Conservation (phyloP, 2,329 filamentous ascomycete species). For the Venturia aucupariae region DNA sequence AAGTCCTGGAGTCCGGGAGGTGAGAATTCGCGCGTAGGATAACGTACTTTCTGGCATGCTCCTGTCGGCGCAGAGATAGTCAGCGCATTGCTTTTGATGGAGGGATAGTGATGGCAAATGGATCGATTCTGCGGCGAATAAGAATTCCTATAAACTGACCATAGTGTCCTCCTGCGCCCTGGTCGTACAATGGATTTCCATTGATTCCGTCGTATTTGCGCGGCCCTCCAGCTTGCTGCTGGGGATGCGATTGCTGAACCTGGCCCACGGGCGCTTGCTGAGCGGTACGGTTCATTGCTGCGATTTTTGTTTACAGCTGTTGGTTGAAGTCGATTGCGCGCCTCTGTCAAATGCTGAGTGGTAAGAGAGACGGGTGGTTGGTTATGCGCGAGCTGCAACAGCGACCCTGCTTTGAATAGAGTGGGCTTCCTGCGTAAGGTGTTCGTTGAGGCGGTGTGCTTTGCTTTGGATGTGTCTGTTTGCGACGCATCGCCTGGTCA, state of each 20-base stretch:
- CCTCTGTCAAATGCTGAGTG: neutral
- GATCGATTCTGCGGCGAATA: neutral
- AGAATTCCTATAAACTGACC: constrained; percentile 26
- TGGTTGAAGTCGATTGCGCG: neutral
- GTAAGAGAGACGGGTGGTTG: constrained; percentile 20
- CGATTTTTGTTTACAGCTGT: neutral
- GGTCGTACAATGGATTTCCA: constrained; percentile 40
- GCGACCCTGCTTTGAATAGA: constrained; percentile 5
- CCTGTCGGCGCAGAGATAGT: constrained; percentile 6
- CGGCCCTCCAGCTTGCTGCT: constrained; percentile 11
- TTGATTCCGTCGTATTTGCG: constrained; percentile 39
- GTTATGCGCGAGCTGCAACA: constrained; percentile 18
- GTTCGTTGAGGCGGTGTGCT: neutral
- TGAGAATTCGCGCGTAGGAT: constrained; percentile 11
- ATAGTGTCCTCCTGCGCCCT: constrained; percentile 39
- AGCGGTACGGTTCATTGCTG: constrained; percentile 9
- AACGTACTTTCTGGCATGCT: constrained; percentile 16
- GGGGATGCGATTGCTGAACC: constrained; percentile 9
- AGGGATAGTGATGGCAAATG: neutral
- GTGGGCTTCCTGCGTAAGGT: neutral
- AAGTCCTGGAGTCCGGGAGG: constrained; percentile 9
- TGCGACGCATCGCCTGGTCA: neutral
- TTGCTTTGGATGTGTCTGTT: neutral
- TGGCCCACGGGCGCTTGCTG: constrained; percentile 9
- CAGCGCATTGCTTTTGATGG: neutral